Evolutionary conservation across 371 early-diverging fungal genomes (phyloP).

Genomic region (Chytridiales sp.): DNA sequence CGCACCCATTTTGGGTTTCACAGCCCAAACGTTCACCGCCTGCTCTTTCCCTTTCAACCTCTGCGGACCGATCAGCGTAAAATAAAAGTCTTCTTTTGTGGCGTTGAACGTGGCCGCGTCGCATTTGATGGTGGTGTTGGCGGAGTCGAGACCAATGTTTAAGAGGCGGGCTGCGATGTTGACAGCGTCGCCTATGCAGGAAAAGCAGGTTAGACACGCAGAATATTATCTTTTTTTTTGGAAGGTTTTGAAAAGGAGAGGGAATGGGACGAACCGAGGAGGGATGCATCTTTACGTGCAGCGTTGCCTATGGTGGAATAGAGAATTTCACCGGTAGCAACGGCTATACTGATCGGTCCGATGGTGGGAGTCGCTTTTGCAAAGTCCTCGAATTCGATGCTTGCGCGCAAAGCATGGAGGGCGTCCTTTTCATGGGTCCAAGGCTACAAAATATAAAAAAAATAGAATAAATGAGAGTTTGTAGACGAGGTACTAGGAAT

Average conservation of each 20-base stretch:
- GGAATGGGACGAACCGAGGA: too few relatives aligned
- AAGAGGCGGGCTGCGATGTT: conserved; percentile 5
- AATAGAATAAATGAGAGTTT: too few relatives aligned
- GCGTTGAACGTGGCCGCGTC: not conserved
- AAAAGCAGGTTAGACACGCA: not conserved
- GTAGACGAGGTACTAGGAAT: too few relatives aligned
- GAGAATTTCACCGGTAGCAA: conserved; percentile 6
- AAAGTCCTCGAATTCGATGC: not conserved
- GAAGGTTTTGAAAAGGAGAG: too few relatives aligned
- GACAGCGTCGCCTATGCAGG: conserved; percentile 3
- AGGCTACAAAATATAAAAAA: conserved; percentile 3
- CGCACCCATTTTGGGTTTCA: not conserved
- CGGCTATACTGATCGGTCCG: not conserved
- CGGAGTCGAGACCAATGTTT: not conserved
- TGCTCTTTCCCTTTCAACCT: conserved; percentile 7
- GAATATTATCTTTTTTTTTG: too few relatives aligned
- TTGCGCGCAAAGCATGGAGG: not conserved
- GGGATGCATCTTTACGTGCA: conserved; percentile 1
- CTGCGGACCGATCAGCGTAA: too few relatives aligned
- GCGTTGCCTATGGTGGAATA: not conserved
- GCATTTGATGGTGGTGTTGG: not conserved
- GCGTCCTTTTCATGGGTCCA: not conserved
- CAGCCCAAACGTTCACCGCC: conserved; percentile 5
- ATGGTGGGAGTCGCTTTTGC: too few relatives aligned
- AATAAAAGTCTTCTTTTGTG: not conserved